Percentiles rank a stretch among this genome's conserved stretches.
These are phyloP conservation scores for Hyaloperonospora arabidopsidis DNA, from an alignment of 352 stramenopile genomes.

Conservation along the genomic window DNA sequence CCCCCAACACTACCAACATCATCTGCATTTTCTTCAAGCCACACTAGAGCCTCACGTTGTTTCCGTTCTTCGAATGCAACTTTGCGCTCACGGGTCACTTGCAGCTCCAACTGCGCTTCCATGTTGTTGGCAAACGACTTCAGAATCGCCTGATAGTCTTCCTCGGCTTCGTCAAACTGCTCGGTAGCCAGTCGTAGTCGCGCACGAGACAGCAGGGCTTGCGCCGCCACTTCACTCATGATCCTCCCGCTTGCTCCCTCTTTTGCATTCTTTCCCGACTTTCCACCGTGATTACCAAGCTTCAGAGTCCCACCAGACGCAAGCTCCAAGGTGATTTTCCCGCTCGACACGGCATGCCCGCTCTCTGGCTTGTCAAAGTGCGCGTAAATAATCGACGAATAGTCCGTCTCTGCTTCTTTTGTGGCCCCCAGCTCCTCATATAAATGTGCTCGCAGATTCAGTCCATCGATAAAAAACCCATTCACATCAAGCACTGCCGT, in stretches of 20 bases:
- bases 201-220: conserved; percentile 48
- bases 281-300: conserved; percentile 10
- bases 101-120: conserved; percentile 72
- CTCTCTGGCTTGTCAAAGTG: conserved; percentile 40
- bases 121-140: conserved; percentile 57
- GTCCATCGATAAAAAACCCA: conserved; percentile 64
- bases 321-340: conserved; percentile 27
- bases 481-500: conserved; percentile 47
- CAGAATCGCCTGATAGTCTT: conserved; percentile 57
- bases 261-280: conserved; percentile 20
- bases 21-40: conserved; percentile 43
- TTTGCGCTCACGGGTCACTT: conserved; percentile 43
- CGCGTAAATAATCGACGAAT: conserved; percentile 61
- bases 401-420: conserved; percentile 43
- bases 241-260: conserved; percentile 27
- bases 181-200: conserved; percentile 38
- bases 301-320: conserved; percentile 22
- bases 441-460: conserved; percentile 54
- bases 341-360: conserved; percentile 11
- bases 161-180: conserved; percentile 49
- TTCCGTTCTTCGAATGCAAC: conserved; percentile 31
- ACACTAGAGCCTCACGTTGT: conserved; percentile 44
- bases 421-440: conserved; percentile 36
- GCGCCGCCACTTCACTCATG: conserved; percentile 43
- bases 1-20: conserved; percentile 17